Evolutionary conservation across 1,284 basidiomycete species (phyloP), one percentile per base, ranked within the genome.

Genomic region (Cyathus olla): DNA sequence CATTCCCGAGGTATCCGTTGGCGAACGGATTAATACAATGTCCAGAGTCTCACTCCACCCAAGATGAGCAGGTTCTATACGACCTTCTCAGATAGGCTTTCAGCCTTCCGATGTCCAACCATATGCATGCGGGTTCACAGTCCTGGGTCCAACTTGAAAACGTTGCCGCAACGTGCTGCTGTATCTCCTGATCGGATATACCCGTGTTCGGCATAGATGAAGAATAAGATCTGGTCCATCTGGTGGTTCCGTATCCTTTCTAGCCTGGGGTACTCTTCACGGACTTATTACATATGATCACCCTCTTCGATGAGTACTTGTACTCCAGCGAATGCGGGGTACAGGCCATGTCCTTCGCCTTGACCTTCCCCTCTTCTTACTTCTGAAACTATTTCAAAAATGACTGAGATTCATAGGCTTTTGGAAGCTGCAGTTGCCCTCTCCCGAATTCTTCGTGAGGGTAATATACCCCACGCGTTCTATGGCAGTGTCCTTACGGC

Each of bases 371-470:
- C 61, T 65, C 62, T 59, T 66, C 64, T 68, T 66, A 64, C 64
- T 64, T 62, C 58, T 61, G 63, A 35, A 56, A 61, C 55, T 56
- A 61, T 59, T 35, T 63, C 59, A 52, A 67, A 65, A 69, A 91
- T 90, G 88, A 83, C 87, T 68, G 88, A 91, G 73, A 89, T 87
- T 68, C 79, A 80, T 72, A 83, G 90, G 73, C 82, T 91, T 67
- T 74, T 91, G 69, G 85, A 90, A 77, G 88, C 89, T 55, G 89
- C 89, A 52, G 73, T 78, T 48, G 84, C 86, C 63, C 87, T 92
- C 72, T 90, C 89, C 54, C 76, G 76, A 60, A 73, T 85, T 58
- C 83, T 92, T 61, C 77, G 75, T 59, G 80, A 80, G 55, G 74
- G 75, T 42, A 78, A 77, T 56, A 84, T 91, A 37, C 85, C 87